These are phyloP conservation scores for Camellia sinensis DNA, from an alignment of 148 eudicot genomes.

Conservation along the genomic window DNA sequence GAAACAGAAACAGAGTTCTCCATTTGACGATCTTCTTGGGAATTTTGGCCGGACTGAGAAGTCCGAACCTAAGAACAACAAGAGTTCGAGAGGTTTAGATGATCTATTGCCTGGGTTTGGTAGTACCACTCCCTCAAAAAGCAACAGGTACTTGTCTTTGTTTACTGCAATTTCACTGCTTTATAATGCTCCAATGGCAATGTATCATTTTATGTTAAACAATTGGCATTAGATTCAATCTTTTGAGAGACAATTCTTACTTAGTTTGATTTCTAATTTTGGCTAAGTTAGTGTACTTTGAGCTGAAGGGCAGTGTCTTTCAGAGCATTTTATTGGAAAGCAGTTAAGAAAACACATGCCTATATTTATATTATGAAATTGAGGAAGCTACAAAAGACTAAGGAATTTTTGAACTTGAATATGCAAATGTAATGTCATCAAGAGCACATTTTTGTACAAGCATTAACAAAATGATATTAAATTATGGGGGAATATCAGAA, in stretches of 20 bases:
- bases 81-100: conserved; percentile 50
- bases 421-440: background rate
- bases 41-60: conserved; percentile 49
- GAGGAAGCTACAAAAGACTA: background rate
- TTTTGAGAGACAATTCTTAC: background rate
- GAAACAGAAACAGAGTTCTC: conserved; percentile 30
- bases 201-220: background rate
- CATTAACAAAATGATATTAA: background rate
- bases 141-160: conserved; percentile 44
- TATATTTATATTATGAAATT: background rate
- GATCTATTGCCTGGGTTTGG: conserved; percentile 90
- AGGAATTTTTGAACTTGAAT: background rate
- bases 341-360: background rate
- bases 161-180: background rate
- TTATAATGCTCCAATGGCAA: background rate
- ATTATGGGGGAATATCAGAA: too few relatives aligned
- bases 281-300: background rate
- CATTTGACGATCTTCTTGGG: conserved; percentile 78
- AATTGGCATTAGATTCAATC: background rate
- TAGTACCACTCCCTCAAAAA: conserved; percentile 27
- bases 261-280: background rate
- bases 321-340: background rate
- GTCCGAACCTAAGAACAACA: conserved; percentile 18
- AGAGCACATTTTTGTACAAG: background rate
- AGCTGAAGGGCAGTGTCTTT: background rate